phyloP scores from a whole-genome alignment of 768 basidiomycete species.

The Lactarius deliciosus region DNA sequence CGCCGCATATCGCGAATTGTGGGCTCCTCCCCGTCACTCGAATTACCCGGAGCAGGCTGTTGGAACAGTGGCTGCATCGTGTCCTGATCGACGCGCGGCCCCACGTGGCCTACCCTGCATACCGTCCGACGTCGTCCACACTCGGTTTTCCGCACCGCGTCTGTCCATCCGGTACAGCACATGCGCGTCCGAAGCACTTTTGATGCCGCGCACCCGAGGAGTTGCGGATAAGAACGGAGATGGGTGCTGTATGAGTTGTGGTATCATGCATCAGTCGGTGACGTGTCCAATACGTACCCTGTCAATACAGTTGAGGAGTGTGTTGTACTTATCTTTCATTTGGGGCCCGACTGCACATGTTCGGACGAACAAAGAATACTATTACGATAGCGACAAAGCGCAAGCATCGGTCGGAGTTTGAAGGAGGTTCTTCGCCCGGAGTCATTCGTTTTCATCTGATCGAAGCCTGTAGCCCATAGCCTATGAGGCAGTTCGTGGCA shows the following conservation, averaged over 20 bases:
- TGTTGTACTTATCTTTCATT: neutral
- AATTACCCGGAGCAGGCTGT: constrained; percentile 22
- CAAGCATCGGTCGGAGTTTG: neutral
- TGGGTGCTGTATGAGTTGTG: neutral
- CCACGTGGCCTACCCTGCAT: neutral
- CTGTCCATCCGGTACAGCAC: neutral
- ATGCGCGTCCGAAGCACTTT: neutral
- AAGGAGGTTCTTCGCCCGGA: neutral
- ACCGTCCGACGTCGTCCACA: neutral
- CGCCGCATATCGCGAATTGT: constrained; percentile 12
- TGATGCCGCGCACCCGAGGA: neutral
- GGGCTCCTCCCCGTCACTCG: constrained; percentile 10
- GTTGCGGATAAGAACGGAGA: neutral
- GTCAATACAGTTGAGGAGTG: too few relatives aligned
- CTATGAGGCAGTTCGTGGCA: neutral
- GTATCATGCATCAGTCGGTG: neutral
- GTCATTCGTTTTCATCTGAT: neutral
- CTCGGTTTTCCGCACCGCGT: neutral
- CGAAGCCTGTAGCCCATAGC: neutral
- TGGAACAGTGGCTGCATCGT: constrained; percentile 20
- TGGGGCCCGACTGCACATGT: neutral
- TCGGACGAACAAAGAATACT: neutral
- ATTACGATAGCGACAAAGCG: neutral
- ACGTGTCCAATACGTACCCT: neutral
- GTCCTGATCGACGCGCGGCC: constrained; percentile 5